Evolutionary conservation across 2,329 filamentous ascomycete species (phyloP).

Genomic region (Sclerotinia minor): DNA sequence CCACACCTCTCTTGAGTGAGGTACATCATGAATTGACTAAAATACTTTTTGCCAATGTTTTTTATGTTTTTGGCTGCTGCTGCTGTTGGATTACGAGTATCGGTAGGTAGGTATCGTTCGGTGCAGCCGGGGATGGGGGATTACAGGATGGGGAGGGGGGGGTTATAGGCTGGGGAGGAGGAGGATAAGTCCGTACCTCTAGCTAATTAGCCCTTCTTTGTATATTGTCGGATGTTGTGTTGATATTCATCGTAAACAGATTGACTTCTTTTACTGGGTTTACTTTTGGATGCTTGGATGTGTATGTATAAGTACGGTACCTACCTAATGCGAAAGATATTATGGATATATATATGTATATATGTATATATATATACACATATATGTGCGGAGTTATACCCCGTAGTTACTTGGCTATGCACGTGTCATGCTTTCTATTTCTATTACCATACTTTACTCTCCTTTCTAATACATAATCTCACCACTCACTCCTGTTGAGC

Average conservation of each 20-base stretch:
- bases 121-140: neutral
- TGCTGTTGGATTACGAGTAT: neutral
- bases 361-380: too few relatives aligned
- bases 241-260: neutral
- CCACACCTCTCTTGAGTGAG: neutral
- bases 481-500: too few relatives aligned
- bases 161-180: too few relatives aligned
- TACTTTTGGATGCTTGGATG: neutral
- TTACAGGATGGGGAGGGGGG: neutral
- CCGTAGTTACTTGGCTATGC: neutral
- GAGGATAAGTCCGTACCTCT: too few relatives aligned
- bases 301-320: neutral
- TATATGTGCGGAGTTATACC: too few relatives aligned
- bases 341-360: neutral
- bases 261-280: neutral
- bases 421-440: neutral
- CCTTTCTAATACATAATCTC: neutral
- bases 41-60: too few relatives aligned
- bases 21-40: neutral
- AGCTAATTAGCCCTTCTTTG: neutral
- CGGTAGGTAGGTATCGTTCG: neutral
- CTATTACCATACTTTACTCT: neutral
- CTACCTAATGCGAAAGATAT: neutral
- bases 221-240: neutral
- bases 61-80: too few relatives aligned